Percentiles rank a stretch among this genome's conserved stretches.
phyloP scores from a whole-genome alignment of 371 early-diverging fungal species.

The Rhizomucor pusillus region DNA sequence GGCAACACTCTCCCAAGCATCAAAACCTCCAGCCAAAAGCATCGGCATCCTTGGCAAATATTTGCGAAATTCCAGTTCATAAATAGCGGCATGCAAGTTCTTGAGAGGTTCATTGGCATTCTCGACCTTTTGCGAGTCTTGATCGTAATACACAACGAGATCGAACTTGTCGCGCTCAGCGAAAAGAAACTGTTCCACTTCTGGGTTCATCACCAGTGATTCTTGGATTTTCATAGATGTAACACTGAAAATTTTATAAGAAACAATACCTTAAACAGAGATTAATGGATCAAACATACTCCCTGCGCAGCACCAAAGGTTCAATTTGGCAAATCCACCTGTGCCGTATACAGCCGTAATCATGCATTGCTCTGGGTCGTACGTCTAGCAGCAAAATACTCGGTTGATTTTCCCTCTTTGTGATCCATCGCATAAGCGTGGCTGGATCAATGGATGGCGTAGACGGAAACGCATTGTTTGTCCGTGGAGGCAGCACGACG shows the following conservation, averaged over 20 bases:
- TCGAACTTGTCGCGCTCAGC: constrained; percentile 65
- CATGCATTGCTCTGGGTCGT: constrained; percentile 66
- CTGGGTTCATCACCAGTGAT: constrained; percentile 42
- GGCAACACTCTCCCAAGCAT: constrained; percentile 61
- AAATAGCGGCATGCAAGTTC: constrained; percentile 53
- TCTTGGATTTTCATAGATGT: constrained; percentile 45
- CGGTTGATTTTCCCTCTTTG: constrained; percentile 26
- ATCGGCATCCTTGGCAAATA: constrained; percentile 52
- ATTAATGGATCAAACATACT: constrained; percentile 24
- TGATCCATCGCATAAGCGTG: constrained; percentile 44
- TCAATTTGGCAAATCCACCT: constrained; percentile 75
- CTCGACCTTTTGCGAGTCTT: constrained; percentile 28
- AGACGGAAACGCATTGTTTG: constrained; percentile 26
- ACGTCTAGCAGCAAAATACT: constrained; percentile 82
- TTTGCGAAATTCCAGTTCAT: constrained; percentile 56
- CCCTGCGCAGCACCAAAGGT: constrained; percentile 62
- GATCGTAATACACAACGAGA: constrained; percentile 75
- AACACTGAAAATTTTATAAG: constrained; percentile 19
- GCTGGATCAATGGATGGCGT: constrained; percentile 30
- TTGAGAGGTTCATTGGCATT: constrained; percentile 23
- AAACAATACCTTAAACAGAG: neutral
- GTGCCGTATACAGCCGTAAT: constrained; percentile 71
- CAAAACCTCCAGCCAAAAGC: constrained; percentile 76
- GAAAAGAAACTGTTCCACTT: constrained; percentile 60
- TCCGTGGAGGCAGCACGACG: constrained; percentile 12